Evolutionary conservation across 2,329 filamentous ascomycete species (phyloP).

Genomic region (Plectosphaerella plurivora): DNA sequence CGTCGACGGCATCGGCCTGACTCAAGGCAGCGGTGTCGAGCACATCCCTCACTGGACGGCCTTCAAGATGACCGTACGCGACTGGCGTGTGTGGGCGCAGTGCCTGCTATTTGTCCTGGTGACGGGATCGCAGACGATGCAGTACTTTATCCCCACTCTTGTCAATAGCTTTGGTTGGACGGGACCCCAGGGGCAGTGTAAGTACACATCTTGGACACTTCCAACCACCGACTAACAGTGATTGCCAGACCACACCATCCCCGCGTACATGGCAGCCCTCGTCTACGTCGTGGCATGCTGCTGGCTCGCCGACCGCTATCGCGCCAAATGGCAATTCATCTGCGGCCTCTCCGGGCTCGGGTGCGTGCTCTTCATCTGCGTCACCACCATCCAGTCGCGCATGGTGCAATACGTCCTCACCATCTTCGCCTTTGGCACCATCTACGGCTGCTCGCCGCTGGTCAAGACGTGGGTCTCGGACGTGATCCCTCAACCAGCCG

Average conservation of each 20-base stretch:
- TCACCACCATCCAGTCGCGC: slow-evolving; percentile 9
- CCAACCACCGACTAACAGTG: not conserved
- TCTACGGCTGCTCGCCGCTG: slow-evolving; percentile 19
- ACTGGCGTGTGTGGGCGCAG: slow-evolving; percentile 16
- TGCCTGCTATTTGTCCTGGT: slow-evolving; percentile 20
- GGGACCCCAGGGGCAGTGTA: slow-evolving; percentile 11
- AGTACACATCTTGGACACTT: not conserved
- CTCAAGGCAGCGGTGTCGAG: slow-evolving; percentile 2
- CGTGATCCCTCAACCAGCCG: slow-evolving; percentile 14
- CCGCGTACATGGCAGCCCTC: slow-evolving; percentile 17
- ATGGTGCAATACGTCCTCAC: slow-evolving; percentile 16
- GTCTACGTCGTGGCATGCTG: slow-evolving; percentile 18
- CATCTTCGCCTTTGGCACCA: slow-evolving; percentile 20
- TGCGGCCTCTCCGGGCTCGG: slow-evolving; percentile 17
- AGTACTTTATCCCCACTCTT: slow-evolving; percentile 26
- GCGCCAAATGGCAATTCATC: slow-evolving; percentile 20
- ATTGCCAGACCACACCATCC: slow-evolving; percentile 17
- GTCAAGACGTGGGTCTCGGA: slow-evolving; percentile 16
- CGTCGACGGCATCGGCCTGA: slow-evolving; percentile 15
- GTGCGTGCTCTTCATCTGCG: slow-evolving; percentile 17
- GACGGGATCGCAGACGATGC: slow-evolving; percentile 22
- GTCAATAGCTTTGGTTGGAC: slow-evolving; percentile 22
- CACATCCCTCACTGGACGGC: slow-evolving; percentile 16
- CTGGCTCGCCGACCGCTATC: slow-evolving; percentile 18
- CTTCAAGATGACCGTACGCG: slow-evolving; percentile 18